Evolutionary conservation across 371 early-diverging fungal species (phyloP).

Genomic region (Rhizopus stolonifer): DNA sequence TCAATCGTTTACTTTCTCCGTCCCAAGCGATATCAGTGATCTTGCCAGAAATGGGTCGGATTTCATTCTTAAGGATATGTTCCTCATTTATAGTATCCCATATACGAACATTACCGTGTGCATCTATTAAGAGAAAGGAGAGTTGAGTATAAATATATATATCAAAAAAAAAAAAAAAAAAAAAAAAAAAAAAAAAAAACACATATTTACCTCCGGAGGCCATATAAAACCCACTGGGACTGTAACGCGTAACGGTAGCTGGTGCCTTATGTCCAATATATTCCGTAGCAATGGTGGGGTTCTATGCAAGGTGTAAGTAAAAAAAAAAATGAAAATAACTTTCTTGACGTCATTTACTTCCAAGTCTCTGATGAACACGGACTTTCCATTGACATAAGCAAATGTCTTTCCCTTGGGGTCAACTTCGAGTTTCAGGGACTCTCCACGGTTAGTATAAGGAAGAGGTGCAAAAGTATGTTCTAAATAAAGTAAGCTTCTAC

Average conservation of each 20-base stretch:
- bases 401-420: conserved; percentile 88
- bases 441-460: conserved; percentile 82
- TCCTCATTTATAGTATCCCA: conserved; percentile 91
- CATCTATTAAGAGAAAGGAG: conserved; percentile 51
- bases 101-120: conserved; percentile 85
- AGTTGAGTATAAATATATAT: no score
- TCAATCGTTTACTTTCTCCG: conserved; percentile 88
- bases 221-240: conserved; percentile 93
- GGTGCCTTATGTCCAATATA: conserved; percentile 81
- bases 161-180: no score
- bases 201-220: conserved; percentile 85
- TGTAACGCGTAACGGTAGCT: conserved; percentile 85
- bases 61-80: conserved; percentile 85
- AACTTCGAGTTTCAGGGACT: conserved; percentile 74
- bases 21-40: conserved; percentile 95
- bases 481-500: conserved; percentile 14
- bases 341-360: conserved; percentile 47
- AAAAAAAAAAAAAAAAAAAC: no score
- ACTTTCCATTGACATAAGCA: conserved; percentile 88
- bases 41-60: conserved; percentile 68
- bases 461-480: conserved; percentile 73
- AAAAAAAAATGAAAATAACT: no score
- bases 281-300: conserved; percentile 80
- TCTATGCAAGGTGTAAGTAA: no score
- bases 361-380: conserved; percentile 85